A percentile compares a stretch with the other conserved stretches of the same genome.
These are phyloP conservation scores for Setaria italica DNA, from an alignment of 202 grass and related monocot species.

Conservation along the genomic window DNA sequence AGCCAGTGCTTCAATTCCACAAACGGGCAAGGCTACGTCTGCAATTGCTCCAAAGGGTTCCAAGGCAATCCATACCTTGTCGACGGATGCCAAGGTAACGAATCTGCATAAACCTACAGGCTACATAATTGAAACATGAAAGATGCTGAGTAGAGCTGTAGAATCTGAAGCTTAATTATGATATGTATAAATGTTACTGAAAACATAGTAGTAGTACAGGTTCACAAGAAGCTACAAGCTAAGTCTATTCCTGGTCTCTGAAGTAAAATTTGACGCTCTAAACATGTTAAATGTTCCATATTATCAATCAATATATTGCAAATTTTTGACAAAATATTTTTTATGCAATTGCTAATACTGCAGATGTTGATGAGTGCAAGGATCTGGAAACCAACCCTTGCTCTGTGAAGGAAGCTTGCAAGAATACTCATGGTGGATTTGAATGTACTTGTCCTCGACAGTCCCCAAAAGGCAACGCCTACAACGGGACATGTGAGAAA, in stretches of 20 bases:
- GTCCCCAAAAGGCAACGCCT: not conserved
- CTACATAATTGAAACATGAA: no score
- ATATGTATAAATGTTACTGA: no score
- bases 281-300: no score
- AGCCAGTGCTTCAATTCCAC: not conserved
- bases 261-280: no score
- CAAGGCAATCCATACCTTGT: conserved; percentile 48
- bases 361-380: conserved; percentile 49
- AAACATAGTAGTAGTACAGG: no score
- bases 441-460: conserved; percentile 24
- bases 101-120: not conserved
- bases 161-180: no score
- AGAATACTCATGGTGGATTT: conserved; percentile 3
- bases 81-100: not conserved
- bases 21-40: conserved; percentile 47
- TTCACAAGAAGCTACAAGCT: no score
- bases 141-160: no score
- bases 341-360: not conserved
- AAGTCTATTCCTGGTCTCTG: no score
- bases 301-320: not conserved
- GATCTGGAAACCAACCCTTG: not conserved
- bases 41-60: conserved; percentile 45
- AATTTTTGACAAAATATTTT: not conserved
- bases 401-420: not conserved
- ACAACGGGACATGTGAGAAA: not conserved